Base-by-base conservation (phyloP, 768 basidiomycete genomes). In the Russula griseocarnosa region DNA sequence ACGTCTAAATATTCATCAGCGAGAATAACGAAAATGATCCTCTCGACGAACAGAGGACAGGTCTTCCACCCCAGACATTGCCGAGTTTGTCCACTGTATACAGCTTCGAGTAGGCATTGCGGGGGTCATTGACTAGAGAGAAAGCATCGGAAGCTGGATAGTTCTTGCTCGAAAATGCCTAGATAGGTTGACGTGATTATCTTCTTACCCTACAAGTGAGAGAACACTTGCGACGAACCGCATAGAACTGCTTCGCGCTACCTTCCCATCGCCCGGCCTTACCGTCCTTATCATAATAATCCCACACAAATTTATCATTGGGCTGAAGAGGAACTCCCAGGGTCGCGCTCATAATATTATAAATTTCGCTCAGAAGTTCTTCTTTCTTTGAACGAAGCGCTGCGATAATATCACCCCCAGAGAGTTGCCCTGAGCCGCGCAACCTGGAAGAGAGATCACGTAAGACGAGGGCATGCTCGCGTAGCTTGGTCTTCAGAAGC, bases 51-150 rank as follows among this genome's bases (percentile, higher is more conserved):
- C 92, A 97, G 34, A 87, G 81, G 28, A 98, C 87, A 20, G 87
- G 83, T 5, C 92, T 81, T 6, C 86, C 93, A 65, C 90, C 90
- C 87, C 90, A 93, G 56, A 98, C 78, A 70, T 98, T 98, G 18
- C 95, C 95, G 40, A 98, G 85, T 70, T 91, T 88, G 70, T 95
- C 86, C 20, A 98, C 94, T 1, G 93, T 93, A 77, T 95, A 95
- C 18, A 96, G 80, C 74, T 86, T 88, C 55, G 81, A 81, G 73
- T 88, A 93, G 22, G 78, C 78, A 72, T 98, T 95, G 28, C 96
- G 83, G 11, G 96, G 95, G 73, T 98, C 96, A 70, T 98, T 88
- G 74, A 98, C 93, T 14, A 98, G 82, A 42, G 94, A 96, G 81
- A 98, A 96, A 2, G 82, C 86, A 28, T 94, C 90, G 3, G 79